These are phyloP conservation scores for Colletotrichum sp. DNA, from an alignment of 2,329 filamentous ascomycete genomes.

Conservation along the genomic window DNA sequence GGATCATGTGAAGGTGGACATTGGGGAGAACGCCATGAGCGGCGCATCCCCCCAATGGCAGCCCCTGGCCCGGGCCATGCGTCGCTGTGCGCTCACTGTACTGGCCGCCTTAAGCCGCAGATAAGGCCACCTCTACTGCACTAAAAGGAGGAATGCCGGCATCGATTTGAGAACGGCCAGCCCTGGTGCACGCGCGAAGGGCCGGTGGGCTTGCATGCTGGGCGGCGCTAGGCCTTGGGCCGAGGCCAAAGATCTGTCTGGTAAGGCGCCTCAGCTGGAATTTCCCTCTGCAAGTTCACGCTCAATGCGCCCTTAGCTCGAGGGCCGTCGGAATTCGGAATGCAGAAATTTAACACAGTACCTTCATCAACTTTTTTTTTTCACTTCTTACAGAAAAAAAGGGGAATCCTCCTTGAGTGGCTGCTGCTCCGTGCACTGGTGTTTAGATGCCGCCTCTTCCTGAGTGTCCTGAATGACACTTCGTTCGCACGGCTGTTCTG, in stretches of 20 bases:
- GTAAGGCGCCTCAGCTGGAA: not conserved
- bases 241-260: not conserved
- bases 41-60: not conserved
- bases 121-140: not conserved
- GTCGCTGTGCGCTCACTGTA: not conserved
- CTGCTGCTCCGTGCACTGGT: not conserved
- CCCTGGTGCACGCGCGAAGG: not conserved
- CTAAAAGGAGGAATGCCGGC: conserved; percentile 7
- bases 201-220: not conserved
- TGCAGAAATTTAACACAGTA: not conserved
- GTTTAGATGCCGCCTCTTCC: not conserved
- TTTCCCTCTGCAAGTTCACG: conserved; percentile 1
- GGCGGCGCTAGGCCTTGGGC: not conserved
- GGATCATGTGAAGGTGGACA: conserved; percentile 21
- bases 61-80: not conserved
- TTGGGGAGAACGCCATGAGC: not conserved
- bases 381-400: not conserved
- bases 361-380: not conserved
- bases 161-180: not conserved
- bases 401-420: not conserved
- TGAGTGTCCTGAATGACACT: not conserved
- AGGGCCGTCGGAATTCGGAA: not conserved
- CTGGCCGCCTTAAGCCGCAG: not conserved
- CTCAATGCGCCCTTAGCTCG: not conserved
- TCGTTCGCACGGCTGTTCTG: not conserved